phyloP scores from a whole-genome alignment of 2,329 filamentous ascomycete genomes.

The Tolypocladium cylindrosporum region DNA sequence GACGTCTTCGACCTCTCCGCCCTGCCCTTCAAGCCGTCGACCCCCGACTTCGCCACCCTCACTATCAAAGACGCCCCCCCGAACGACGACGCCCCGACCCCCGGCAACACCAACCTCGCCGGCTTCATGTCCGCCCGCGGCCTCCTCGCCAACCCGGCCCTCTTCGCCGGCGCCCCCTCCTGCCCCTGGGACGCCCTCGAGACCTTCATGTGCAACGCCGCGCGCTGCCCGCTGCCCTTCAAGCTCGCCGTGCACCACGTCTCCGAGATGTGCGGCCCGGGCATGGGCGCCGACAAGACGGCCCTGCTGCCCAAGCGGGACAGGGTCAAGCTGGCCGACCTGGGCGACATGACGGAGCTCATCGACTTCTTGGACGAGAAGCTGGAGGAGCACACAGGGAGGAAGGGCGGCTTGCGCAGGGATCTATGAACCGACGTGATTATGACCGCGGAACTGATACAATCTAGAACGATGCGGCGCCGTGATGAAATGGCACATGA shows the following conservation, averaged over 20 bases:
- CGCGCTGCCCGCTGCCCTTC: slow-evolving; percentile 48
- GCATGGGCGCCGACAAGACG: slow-evolving; percentile 41
- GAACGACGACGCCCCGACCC: slow-evolving; percentile 5
- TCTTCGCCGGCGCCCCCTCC: slow-evolving; percentile 46
- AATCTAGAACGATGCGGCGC: neutral
- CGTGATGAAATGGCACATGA: neutral
- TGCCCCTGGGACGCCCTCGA: slow-evolving; percentile 56
- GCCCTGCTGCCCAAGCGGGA: slow-evolving; percentile 47
- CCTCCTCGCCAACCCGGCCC: slow-evolving; percentile 55
- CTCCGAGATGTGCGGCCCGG: slow-evolving; percentile 54
- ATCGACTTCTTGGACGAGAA: slow-evolving; percentile 50
- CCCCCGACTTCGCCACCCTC: slow-evolving; percentile 21
- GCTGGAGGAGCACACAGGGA: slow-evolving; percentile 24
- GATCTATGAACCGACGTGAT: slow-evolving; percentile 16
- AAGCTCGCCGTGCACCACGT: slow-evolving; percentile 58
- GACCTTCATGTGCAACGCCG: slow-evolving; percentile 48
- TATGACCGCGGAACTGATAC: neutral
- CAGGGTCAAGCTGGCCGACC: slow-evolving; percentile 36
- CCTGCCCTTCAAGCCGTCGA: slow-evolving; percentile 31
- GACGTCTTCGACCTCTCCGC: slow-evolving; percentile 51
- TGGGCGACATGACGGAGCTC: slow-evolving; percentile 45
- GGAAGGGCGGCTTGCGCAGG: slow-evolving; percentile 18
- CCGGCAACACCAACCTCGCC: slow-evolving; percentile 38
- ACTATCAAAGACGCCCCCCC: slow-evolving; percentile 12
- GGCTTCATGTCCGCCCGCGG: slow-evolving; percentile 64